Conservation (phyloP, 2,329 filamentous ascomycete genomes). For the Fusarium sp. region DNA sequence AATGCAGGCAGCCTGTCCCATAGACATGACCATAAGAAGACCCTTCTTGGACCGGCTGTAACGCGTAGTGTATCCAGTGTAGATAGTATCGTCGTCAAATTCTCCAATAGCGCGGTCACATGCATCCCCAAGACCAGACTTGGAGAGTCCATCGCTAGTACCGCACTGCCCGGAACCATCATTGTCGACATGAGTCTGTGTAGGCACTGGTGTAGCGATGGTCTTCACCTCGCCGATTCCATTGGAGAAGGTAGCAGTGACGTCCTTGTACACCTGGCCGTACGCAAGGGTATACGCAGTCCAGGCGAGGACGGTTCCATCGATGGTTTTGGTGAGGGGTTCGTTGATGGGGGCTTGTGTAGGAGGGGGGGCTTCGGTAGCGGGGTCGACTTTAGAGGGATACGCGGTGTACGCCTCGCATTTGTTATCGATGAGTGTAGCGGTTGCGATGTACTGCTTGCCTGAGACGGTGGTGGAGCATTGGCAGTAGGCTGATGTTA, state of each 20-base stretch:
- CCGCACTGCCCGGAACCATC: conserved; percentile 6
- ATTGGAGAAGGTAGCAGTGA: background rate
- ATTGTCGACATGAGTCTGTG: conserved; percentile 7
- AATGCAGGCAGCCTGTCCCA: conserved; percentile 10
- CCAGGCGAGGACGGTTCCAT: conserved; percentile 3
- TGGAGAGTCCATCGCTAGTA: conserved; percentile 7
- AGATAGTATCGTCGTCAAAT: conserved; percentile 5
- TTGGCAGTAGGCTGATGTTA: background rate
- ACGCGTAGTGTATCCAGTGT: conserved; percentile 5
- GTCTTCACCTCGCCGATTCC: background rate
- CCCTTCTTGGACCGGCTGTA: conserved; percentile 12
- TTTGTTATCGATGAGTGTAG: background rate
- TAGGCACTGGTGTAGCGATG: background rate
- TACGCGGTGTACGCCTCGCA: background rate
- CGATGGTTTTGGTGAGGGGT: background rate
- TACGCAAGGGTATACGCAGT: background rate
- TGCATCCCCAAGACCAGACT: background rate
- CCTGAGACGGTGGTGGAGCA: background rate
- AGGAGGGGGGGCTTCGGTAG: background rate
- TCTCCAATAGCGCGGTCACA: conserved; percentile 7
- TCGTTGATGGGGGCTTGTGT: conserved; percentile 1
- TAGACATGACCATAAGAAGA: background rate
- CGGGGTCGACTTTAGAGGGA: background rate
- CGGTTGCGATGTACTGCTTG: conserved; percentile 1
- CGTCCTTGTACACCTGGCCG: background rate